phyloP scores from a whole-genome alignment of 352 stramenopile species.

The Phytophthora meadii region DNA sequence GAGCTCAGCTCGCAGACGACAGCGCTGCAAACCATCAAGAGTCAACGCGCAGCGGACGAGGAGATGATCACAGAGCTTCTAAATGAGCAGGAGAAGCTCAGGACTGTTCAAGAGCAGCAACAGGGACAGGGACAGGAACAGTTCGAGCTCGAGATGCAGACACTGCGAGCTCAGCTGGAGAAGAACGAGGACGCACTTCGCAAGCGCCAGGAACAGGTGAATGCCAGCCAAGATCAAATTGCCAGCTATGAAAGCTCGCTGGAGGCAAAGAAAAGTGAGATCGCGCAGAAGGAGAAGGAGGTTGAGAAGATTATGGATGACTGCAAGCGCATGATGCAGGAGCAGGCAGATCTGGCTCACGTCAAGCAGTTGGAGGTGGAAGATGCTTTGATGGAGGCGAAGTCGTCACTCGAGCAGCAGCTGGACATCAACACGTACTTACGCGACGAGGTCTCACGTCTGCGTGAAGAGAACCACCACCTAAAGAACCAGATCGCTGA shows the following conservation, averaged over 20 bases:
- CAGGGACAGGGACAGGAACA: conserved; percentile 49
- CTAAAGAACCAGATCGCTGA: conserved; percentile 89
- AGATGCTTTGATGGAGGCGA: conserved; percentile 82
- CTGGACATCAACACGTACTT: conserved; percentile 88
- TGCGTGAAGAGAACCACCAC: conserved; percentile 86
- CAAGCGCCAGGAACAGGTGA: conserved; percentile 81
- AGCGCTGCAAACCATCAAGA: conserved; percentile 72
- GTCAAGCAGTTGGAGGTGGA: conserved; percentile 88
- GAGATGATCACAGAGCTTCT: conserved; percentile 86
- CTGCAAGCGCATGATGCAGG: conserved; percentile 88
- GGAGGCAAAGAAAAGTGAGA: conserved; percentile 66
- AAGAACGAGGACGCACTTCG: conserved; percentile 72
- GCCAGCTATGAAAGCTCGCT: conserved; percentile 71
- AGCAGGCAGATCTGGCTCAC: conserved; percentile 77
- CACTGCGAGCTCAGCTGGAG: conserved; percentile 67
- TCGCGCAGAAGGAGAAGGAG: conserved; percentile 75
- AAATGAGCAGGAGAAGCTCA: conserved; percentile 85
- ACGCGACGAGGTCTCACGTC: conserved; percentile 75
- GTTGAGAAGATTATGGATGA: conserved; percentile 85
- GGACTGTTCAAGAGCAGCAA: conserved; percentile 55
- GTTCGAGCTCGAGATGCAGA: conserved; percentile 79
- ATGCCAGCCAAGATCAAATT: conserved; percentile 71
- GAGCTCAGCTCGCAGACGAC: conserved; percentile 67
- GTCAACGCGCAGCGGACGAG: conserved; percentile 74
- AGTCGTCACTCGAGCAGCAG: conserved; percentile 87